Conservation (phyloP, 2,329 filamentous ascomycete species). For the Fusarium tupiense region DNA sequence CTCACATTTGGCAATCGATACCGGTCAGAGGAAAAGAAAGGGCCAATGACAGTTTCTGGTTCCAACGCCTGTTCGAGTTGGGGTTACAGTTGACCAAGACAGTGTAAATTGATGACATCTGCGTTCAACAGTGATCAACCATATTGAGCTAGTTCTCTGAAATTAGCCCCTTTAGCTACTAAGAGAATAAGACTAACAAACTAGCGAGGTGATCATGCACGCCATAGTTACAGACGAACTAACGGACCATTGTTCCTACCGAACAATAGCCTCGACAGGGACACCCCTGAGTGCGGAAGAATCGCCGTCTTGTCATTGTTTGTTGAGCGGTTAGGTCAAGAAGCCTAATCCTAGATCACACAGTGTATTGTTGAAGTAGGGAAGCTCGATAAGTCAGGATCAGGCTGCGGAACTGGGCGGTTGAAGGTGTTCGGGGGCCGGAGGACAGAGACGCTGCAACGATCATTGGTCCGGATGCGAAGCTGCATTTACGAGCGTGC, state of each 20-base stretch:
- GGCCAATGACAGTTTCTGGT: not conserved
- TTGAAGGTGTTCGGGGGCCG: not conserved
- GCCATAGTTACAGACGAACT: conserved; percentile 24
- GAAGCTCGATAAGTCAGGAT: not conserved
- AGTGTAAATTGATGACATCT: conserved; percentile 21
- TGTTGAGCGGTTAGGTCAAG: not conserved
- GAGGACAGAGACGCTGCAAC: not conserved
- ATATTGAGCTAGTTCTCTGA: not conserved
- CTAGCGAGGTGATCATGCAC: conserved; percentile 18
- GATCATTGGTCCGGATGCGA: conserved; percentile 6
- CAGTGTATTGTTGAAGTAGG: not conserved
- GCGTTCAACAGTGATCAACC: conserved; percentile 17
- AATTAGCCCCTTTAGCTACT: not conserved
- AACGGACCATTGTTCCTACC: not conserved
- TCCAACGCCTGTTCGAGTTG: not conserved
- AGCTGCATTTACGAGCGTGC: not conserved
- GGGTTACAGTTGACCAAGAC: conserved; percentile 17
- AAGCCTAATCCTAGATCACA: not conserved
- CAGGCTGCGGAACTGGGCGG: not conserved
- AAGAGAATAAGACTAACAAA: not conserved
- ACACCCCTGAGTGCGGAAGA: conserved; percentile 11
- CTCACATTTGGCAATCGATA: not conserved
- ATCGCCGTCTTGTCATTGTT: not conserved
- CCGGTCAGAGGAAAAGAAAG: not conserved
- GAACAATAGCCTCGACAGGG: not conserved